Evolutionary conservation across 2,329 filamentous ascomycete species (phyloP).

Genomic region (Aspergillus aculeatinus): DNA sequence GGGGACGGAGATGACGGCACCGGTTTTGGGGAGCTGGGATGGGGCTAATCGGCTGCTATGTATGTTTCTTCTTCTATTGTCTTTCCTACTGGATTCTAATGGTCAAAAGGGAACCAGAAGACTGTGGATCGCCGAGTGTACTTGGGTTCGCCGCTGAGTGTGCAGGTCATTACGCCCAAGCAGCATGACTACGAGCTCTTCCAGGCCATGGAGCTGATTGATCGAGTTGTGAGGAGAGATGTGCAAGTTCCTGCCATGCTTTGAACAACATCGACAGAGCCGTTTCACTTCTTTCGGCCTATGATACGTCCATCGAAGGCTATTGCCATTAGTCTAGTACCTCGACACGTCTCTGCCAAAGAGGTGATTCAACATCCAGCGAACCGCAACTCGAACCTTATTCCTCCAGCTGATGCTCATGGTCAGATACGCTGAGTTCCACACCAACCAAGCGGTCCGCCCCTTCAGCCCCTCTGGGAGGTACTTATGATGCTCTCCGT

Average conservation of each 20-base stretch:
- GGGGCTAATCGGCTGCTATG: slow-evolving; percentile 60
- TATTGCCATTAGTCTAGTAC: slow-evolving; percentile 29
- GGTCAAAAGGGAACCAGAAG: slow-evolving; percentile 43
- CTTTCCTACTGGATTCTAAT: slow-evolving; percentile 5
- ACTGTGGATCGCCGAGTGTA: slow-evolving; percentile 55
- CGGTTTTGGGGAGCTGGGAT: slow-evolving; percentile 57
- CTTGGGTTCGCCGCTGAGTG: slow-evolving; percentile 53
- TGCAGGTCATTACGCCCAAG: slow-evolving; percentile 58
- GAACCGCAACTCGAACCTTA: slow-evolving; percentile 40
- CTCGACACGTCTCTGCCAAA: slow-evolving; percentile 48
- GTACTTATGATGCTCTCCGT: slow-evolving; percentile 22
- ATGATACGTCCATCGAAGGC: too few relatives aligned
- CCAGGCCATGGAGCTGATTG: slow-evolving; percentile 55
- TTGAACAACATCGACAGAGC: neutral
- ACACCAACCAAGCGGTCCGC: slow-evolving; percentile 43
- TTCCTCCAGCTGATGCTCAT: slow-evolving; percentile 52
- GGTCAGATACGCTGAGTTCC: slow-evolving; percentile 46
- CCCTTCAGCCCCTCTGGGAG: slow-evolving; percentile 41
- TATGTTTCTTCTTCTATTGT: slow-evolving; percentile 29
- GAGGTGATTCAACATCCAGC: slow-evolving; percentile 44
- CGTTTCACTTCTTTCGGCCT: neutral
- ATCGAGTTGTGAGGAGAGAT: slow-evolving; percentile 35
- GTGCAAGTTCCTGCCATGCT: slow-evolving; percentile 14
- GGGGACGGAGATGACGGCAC: slow-evolving; percentile 44
- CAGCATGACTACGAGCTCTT: slow-evolving; percentile 55